Conservation (phyloP, 31 red algal species). For the Porphyra umbilicalis region DNA sequence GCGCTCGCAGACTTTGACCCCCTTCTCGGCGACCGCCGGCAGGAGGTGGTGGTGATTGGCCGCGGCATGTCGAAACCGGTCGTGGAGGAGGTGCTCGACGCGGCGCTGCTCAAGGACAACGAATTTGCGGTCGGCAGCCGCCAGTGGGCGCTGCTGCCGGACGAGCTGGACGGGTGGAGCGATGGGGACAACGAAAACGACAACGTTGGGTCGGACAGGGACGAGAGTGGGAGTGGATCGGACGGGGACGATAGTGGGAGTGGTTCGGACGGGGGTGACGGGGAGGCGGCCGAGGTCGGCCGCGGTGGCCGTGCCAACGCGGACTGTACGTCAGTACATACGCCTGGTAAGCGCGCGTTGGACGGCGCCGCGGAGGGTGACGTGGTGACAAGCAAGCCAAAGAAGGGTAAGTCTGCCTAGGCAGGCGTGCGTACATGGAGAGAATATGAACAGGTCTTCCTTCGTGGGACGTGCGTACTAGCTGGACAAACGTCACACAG, state of each 20-base stretch:
- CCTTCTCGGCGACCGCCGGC: constrained; percentile 4
- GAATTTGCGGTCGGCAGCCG: constrained; percentile 5
- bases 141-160: neutral
- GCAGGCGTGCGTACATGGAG: neutral
- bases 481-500: no score
- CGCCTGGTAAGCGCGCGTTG: neutral
- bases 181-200: constrained; percentile 14
- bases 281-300: neutral
- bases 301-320: neutral
- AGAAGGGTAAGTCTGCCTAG: neutral
- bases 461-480: no score
- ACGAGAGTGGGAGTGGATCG: neutral
- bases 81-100: constrained; percentile 4
- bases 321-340: neutral
- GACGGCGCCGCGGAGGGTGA: neutral
- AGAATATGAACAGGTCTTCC: no score
- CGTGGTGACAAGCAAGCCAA: neutral
- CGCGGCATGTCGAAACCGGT: neutral
- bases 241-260: constrained; percentile 4
- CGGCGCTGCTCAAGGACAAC: constrained; percentile 1
- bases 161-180: neutral
- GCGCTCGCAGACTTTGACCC: neutral
- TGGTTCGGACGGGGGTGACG: neutral
- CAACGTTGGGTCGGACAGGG: constrained; percentile 1
- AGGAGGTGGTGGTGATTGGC: constrained; percentile 13